Conservation (phyloP, 2,329 filamentous ascomycete species). For the Leptographium wingfieldii region DNA sequence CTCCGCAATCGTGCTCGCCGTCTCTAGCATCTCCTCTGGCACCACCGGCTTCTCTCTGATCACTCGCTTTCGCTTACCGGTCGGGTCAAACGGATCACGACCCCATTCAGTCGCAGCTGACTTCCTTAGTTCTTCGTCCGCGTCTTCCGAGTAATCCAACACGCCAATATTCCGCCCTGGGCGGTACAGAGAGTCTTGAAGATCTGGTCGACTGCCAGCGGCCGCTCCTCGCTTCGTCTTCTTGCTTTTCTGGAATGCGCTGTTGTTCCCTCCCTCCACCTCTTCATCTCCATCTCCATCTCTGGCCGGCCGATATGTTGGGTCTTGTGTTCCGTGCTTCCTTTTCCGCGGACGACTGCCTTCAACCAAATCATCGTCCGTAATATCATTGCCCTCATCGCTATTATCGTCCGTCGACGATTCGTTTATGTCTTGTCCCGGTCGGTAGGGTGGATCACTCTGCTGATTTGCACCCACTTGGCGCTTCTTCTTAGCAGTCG, state of each 20-base stretch:
- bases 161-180: background rate
- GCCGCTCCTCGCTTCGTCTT: background rate
- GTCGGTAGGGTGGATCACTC: background rate
- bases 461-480: too few species aligned
- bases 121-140: slow-evolving; percentile 6
- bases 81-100: background rate
- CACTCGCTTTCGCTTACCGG: background rate
- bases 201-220: background rate
- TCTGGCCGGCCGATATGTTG: background rate
- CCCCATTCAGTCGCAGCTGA: background rate
- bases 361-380: background rate
- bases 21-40: background rate
- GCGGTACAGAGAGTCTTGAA: background rate
- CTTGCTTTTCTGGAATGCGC: background rate
- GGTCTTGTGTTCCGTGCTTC: background rate
- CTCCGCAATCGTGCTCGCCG: too few species aligned
- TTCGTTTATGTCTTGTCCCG: background rate
- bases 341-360: background rate
- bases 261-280: background rate
- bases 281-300: background rate
- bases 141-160: slow-evolving; percentile 3
- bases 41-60: slow-evolving; percentile 33
- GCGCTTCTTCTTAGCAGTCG: background rate
- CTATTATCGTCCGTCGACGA: background rate
- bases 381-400: background rate